Conservation (phyloP, 179 eudicot genomes). For the Beta macrorhiza region DNA sequence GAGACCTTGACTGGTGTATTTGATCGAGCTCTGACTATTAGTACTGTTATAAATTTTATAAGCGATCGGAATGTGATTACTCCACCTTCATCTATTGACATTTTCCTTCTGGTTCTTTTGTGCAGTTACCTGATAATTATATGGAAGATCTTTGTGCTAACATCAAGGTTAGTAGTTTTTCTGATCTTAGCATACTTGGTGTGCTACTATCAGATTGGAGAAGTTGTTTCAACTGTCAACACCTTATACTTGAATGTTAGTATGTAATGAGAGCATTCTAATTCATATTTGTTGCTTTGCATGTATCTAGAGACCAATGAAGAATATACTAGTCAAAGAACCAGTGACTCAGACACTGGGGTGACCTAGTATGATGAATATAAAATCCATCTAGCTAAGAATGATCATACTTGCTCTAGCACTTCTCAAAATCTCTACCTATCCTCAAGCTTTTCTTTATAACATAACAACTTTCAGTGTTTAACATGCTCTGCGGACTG, state of each 20-base stretch:
- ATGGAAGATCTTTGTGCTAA: conserved; percentile 72
- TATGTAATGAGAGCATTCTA: too few species aligned
- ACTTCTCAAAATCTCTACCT: too few species aligned
- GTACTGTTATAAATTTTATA: background rate
- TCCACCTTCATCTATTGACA: background rate
- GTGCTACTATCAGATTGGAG: background rate
- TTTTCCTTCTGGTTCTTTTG: conserved; percentile 7
- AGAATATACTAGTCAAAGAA: background rate
- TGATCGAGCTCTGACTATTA: background rate
- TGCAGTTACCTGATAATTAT: conserved; percentile 58
- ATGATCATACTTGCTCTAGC: background rate
- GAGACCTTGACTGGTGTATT: background rate
- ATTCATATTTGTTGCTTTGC: too few species aligned
- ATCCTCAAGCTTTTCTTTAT: background rate
- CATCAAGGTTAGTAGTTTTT: conserved; percentile 61
- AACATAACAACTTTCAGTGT: background rate
- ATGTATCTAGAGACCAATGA: background rate
- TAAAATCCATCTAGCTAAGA: background rate
- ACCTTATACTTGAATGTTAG: too few species aligned
- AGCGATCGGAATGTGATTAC: background rate
- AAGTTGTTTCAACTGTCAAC: background rate
- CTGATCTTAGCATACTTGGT: background rate
- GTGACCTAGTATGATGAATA: background rate
- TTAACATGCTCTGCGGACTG: background rate
- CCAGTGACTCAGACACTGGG: background rate